Base-by-base conservation (phyloP, 1,284 basidiomycete species). In the Ganoderma multipileum region DNA sequence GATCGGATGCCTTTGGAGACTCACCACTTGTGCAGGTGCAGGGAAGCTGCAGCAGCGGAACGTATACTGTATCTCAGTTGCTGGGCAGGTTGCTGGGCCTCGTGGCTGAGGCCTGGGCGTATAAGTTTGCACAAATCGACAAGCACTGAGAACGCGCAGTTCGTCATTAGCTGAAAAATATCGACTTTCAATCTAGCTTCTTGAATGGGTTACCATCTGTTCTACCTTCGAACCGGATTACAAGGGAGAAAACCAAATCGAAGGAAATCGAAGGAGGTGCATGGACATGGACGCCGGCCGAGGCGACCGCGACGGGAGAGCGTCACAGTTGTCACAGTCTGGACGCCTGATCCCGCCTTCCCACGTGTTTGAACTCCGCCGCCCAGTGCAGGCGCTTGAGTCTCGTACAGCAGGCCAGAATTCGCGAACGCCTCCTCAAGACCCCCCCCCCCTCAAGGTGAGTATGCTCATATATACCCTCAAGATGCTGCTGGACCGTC, bases 391-490 rank as follows among this genome's bases (percentile, higher is more conserved):
- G 64, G 64, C 64, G 66, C 63, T 47, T 68, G 61, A 64, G 52
- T 69, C 63, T 30, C 47, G 63, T 61, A 67, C 44, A 18, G 44
- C n/a, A 39, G 69, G 68, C 63, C 69, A 69, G 72, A 71, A 68
- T 71, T 63, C 66, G 58, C 58, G 66, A 69, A 71, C 72, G 68
- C 68, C 72, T 71, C 76, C 71, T 75, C 75, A 77, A 78, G 76
- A 76, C 74, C 77, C 76, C 69, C 33, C 69, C 33, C 74, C 74
- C 70, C 74, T 78, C 80, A 81, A 81, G 80, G 81, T 81, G 68
- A 80, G 81, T 79, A 78, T 76, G 74, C 71, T 72, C 65, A 54
- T 73, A 61, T 70, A 60, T 47, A 52, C 63, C 61, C 66, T 66
- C 52, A 66, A 70, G 74, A 67, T 63, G 67, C 64, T 63, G 65